Conservation (phyloP, 495 filamentous ascomycete species). For the Annulohypoxylon bovei region DNA sequence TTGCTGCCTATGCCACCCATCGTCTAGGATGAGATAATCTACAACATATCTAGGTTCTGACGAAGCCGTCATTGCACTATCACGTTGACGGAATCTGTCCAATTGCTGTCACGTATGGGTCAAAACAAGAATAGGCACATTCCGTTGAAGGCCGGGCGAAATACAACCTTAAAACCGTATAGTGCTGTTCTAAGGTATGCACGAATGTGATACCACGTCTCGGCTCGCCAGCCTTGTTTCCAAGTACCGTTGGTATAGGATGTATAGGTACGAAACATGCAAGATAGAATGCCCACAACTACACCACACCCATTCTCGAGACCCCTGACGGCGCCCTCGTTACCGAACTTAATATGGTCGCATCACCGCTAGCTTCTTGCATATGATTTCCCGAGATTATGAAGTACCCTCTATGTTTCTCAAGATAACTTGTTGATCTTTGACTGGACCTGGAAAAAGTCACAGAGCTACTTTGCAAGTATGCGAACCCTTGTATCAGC, state of each 20-base stretch:
- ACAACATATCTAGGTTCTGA: slow-evolving; percentile 15
- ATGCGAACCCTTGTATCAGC: slow-evolving; percentile 11
- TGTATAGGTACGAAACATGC: slow-evolving; percentile 39
- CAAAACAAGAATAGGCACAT: slow-evolving; percentile 4
- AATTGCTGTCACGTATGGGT: slow-evolving; percentile 15
- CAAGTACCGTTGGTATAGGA: slow-evolving; percentile 24
- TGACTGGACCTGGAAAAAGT: slow-evolving; percentile 43
- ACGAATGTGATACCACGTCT: slow-evolving; percentile 22
- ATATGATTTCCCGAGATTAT: slow-evolving; percentile 41
- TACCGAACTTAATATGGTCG: slow-evolving; percentile 42
- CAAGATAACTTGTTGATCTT: slow-evolving; percentile 42
- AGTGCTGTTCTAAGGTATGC: not conserved
- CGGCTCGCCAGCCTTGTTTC: slow-evolving; percentile 31
- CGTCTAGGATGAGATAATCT: slow-evolving; percentile 2
- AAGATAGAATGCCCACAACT: slow-evolving; percentile 23
- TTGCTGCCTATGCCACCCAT: slow-evolving; percentile 11
- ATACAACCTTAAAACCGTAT: slow-evolving; percentile 10
- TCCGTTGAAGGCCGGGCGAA: not conserved
- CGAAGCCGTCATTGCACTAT: slow-evolving; percentile 10
- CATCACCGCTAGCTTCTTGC: slow-evolving; percentile 36
- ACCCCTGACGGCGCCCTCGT: slow-evolving; percentile 36
- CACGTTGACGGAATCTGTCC: not conserved
- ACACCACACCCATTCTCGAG: slow-evolving; percentile 31
- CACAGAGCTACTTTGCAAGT: slow-evolving; percentile 19
- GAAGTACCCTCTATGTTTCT: slow-evolving; percentile 27